Conservation (phyloP, 192 early-diverging fungal species). For the Piromyces finnis region DNA sequence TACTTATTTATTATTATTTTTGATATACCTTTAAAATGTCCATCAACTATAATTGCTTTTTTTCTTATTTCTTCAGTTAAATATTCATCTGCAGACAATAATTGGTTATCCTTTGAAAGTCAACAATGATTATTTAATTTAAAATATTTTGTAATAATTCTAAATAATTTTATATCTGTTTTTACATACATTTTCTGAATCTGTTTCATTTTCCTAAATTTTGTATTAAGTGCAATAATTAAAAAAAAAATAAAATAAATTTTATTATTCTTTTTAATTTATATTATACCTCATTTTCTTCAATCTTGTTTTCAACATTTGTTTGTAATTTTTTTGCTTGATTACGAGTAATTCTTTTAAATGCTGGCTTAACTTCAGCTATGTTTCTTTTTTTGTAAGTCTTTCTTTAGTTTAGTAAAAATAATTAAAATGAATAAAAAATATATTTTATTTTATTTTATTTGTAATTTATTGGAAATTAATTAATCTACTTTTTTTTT, state of each 20-base stretch:
- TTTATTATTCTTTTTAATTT: no score
- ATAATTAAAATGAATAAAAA: no score
- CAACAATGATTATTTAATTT: no score
- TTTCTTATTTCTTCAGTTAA: slow-evolving; percentile 23
- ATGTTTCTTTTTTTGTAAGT: not conserved
- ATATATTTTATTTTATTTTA: no score
- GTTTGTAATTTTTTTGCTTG: slow-evolving; percentile 2
- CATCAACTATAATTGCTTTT: slow-evolving; percentile 31
- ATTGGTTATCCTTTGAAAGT: slow-evolving; percentile 13
- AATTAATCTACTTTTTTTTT: slow-evolving; percentile 4
- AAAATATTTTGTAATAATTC: no score
- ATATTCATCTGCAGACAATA: slow-evolving; percentile 30
- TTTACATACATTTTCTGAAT: no score
- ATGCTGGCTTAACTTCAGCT: slow-evolving; percentile 4
- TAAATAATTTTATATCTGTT: no score
- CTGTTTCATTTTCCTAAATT: no score
- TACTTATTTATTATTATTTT: no score
- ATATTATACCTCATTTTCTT: not conserved
- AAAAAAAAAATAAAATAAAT: no score
- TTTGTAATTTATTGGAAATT: no score
- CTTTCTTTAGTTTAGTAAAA: not conserved
- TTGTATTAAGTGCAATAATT: no score
- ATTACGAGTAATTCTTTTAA: not conserved
- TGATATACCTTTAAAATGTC: slow-evolving; percentile 25
- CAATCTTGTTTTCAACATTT: slow-evolving; percentile 14